Evolutionary conservation across 2,329 filamentous ascomycete species (phyloP).

Genomic region (Paecilomyces formosus): DNA sequence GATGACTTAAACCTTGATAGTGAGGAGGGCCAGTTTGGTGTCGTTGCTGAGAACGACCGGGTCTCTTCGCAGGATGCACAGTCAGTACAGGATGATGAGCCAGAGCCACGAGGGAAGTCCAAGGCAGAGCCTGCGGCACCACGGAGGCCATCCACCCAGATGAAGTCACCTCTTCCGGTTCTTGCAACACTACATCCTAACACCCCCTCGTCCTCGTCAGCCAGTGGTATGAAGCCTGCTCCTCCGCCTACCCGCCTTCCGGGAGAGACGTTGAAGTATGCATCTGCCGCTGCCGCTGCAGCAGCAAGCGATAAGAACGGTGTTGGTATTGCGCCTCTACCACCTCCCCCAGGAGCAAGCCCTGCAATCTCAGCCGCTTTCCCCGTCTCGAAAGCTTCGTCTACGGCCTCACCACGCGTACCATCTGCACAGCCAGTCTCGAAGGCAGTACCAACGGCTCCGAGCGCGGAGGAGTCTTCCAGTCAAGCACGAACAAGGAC

Average conservation of each 20-base stretch:
- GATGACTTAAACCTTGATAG: constrained; percentile 89
- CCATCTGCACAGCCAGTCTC: constrained; percentile 42
- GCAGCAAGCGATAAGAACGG: constrained; percentile 82
- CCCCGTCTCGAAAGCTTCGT: constrained; percentile 47
- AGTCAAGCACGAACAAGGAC: constrained; percentile 42
- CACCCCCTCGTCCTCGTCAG: constrained; percentile 39
- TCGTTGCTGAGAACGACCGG: constrained; percentile 72
- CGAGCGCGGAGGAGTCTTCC: constrained; percentile 32
- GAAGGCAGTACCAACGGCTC: constrained; percentile 30
- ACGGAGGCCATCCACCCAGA: constrained; percentile 75
- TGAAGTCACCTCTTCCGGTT: constrained; percentile 91
- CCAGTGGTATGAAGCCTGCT: constrained; percentile 81
- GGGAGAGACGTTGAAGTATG: constrained; percentile 90
- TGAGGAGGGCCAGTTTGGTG: constrained; percentile 81
- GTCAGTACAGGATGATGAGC: constrained; percentile 77
- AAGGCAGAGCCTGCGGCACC: constrained; percentile 52
- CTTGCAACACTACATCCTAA: constrained; percentile 77
- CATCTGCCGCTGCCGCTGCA: constrained; percentile 87
- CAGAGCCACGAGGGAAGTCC: constrained; percentile 56
- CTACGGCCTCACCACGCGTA: constrained; percentile 51
- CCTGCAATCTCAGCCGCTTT: constrained; percentile 43
- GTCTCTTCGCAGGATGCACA: constrained; percentile 93
- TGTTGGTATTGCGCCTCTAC: constrained; percentile 86
- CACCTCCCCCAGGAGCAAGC: constrained; percentile 68
- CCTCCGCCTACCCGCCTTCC: constrained; percentile 75